Percentiles rank a stretch among this genome's conserved stretches.
These are phyloP conservation scores for Boletus vermiculosoides DNA, from an alignment of 768 basidiomycete genomes.

Conservation along the genomic window DNA sequence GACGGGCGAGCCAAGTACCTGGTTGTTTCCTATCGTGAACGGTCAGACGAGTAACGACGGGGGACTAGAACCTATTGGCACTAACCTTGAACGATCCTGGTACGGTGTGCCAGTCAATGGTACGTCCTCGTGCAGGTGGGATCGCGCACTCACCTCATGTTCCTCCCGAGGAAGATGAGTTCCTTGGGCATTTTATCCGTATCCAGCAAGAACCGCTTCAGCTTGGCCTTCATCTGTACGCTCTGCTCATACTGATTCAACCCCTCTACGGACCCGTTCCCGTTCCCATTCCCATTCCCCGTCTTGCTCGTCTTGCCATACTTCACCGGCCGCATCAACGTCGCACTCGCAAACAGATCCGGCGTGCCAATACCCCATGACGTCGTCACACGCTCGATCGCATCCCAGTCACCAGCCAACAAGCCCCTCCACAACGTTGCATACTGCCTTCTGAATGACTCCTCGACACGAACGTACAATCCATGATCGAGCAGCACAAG, in stretches of 20 bases:
- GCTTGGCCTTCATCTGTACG: slow-evolving; percentile 61
- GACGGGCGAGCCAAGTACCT: slow-evolving; percentile 79
- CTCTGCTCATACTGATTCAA: slow-evolving; percentile 69
- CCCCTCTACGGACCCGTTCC: slow-evolving; percentile 15
- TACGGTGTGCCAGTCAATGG: neutral
- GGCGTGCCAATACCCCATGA: slow-evolving; percentile 71
- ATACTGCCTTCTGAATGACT: slow-evolving; percentile 73
- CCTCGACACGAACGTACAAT: slow-evolving; percentile 72
- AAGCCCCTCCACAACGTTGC: slow-evolving; percentile 73
- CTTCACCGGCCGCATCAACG: slow-evolving; percentile 60
- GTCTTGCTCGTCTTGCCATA: slow-evolving; percentile 25
- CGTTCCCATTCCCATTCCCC: neutral
- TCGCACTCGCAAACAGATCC: slow-evolving; percentile 72
- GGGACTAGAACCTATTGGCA: neutral
- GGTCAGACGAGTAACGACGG: neutral
- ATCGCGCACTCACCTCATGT: slow-evolving; percentile 55
- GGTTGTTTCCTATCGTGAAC: slow-evolving; percentile 61
- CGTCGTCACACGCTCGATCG: slow-evolving; percentile 49
- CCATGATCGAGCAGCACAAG: slow-evolving; percentile 92
- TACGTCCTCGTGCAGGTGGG: neutral
- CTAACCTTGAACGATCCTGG: slow-evolving; percentile 39
- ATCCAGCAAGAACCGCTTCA: slow-evolving; percentile 66
- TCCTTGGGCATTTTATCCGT: slow-evolving; percentile 80
- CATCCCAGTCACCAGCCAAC: slow-evolving; percentile 52
- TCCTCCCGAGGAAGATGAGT: slow-evolving; percentile 71